Evolutionary conservation across 371 early-diverging fungal species (phyloP), one percentile per base, ranked within the genome.

Genomic region (Lichtheimia ornata): DNA sequence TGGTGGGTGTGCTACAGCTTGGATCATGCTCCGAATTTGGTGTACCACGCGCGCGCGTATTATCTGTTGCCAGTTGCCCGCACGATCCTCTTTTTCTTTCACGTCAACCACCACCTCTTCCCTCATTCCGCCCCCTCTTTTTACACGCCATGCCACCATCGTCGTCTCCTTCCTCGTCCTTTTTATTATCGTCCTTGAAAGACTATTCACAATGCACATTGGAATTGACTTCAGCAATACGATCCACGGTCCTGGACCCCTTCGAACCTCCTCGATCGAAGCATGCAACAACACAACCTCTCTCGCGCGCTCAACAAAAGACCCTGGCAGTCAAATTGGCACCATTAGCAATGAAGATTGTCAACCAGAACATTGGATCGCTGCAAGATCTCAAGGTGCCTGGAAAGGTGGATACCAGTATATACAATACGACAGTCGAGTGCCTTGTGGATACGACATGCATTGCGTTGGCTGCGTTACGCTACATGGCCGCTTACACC

Each of bases 391-490:
- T 76, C 14, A 72, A 71, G 49, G 30, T 5, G 15, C 22, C 27
- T 12, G 17, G 35, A 24, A 53, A 45, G 5, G 40, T 28, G 7
- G 51, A 27, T 42, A 18, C 7, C 13, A 20, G 22, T n/a, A 30
- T 56, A 15, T 55, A 64, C 35, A 67, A 30, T 2, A 55, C 57
- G 5, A 61, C 62, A 6, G 63, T 73, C 5, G 55, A 72, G n/a
- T 81, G 81, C 58, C 50, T 81, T 3, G 58, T 77, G 1, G 76
- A 75, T 51, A 69, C 70, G 4, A 65, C 73, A 2, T 72, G 68
- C 56, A 74, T 67, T 64, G 73, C 78, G 11, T 41, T 74, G 4
- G 30, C 67, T 30, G 74, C 74, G 0, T 44, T 81, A 17, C 54
- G 73, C 41, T 69, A 73, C 30, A 73, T 77, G 78, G 74, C 72